Evolutionary conservation across 768 basidiomycete genomes (phyloP).

Genomic region (Naganishia vishniacii): DNA sequence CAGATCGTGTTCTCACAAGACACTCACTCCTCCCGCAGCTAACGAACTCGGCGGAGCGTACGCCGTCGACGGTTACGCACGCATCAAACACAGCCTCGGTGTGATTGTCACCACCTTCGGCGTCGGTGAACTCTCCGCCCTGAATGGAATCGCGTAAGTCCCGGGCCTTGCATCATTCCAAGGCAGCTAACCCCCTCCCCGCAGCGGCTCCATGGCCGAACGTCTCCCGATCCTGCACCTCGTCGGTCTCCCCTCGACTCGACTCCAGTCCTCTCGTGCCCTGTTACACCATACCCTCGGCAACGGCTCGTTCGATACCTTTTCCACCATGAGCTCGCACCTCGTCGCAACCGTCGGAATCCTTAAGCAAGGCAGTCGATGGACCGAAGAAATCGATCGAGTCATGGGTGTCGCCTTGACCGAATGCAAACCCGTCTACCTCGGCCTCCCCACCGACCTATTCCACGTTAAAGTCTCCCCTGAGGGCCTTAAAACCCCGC

Average conservation of each 20-base stretch:
- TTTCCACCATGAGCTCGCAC: constrained; percentile 66
- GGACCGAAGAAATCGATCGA: constrained; percentile 65
- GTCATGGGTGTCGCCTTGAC: constrained; percentile 57
- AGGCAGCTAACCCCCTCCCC: constrained; percentile 75
- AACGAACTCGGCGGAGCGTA: constrained; percentile 84
- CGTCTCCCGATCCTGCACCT: constrained; percentile 86
- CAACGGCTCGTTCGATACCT: constrained; percentile 76
- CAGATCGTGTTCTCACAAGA: constrained; percentile 15
- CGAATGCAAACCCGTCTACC: constrained; percentile 72
- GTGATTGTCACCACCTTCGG: constrained; percentile 66
- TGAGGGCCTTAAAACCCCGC: constrained; percentile 59
- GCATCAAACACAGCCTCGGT: constrained; percentile 61
- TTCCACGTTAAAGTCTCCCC: constrained; percentile 64
- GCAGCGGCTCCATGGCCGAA: constrained; percentile 61
- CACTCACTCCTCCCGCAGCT: constrained; percentile 47
- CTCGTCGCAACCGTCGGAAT: constrained; percentile 66
- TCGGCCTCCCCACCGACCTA: constrained; percentile 79
- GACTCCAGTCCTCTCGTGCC: constrained; percentile 60
- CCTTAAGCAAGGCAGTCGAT: constrained; percentile 55
- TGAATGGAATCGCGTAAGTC: constrained; percentile 63
- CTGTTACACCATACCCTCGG: constrained; percentile 85
- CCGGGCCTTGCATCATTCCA: constrained; percentile 32
- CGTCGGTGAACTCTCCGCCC: constrained; percentile 86
- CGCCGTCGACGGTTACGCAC: constrained; percentile 87
- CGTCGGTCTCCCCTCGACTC: constrained; percentile 72